Evolutionary conservation across 192 early-diverging fungal species (phyloP).

Genomic region (Backusella tuberculispora): DNA sequence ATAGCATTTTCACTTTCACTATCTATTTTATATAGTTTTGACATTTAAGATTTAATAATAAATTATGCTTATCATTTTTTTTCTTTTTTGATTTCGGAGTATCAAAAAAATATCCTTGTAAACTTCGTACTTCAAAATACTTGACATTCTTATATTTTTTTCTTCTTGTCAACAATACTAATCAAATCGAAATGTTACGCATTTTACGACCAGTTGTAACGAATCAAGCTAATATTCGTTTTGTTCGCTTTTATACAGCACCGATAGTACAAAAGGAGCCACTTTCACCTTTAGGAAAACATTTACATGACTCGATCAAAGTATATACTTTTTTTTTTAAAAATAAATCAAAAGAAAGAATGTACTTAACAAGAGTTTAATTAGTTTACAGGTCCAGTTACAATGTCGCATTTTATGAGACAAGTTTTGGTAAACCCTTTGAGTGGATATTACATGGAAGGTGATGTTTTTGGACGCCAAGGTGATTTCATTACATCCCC

Average conservation of each 20-base stretch:
- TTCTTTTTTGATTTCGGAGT: neutral
- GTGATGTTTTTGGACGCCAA: conserved; percentile 85
- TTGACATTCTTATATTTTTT: neutral
- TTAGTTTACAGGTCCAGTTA: conserved; percentile 70
- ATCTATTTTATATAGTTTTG: too few relatives aligned
- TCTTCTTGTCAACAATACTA: neutral
- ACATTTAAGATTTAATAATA: too few relatives aligned
- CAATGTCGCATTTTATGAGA: conserved; percentile 88
- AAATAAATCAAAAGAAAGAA: neutral
- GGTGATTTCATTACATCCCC: conserved; percentile 98
- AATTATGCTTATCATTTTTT: neutral
- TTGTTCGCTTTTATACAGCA: conserved; percentile 10
- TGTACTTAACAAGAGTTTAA: neutral
- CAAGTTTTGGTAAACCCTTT: conserved; percentile 84
- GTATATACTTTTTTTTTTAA: neutral
- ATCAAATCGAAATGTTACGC: conserved; percentile 3
- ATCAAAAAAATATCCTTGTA: conserved; percentile 4
- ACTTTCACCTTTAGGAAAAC: conserved; percentile 12
- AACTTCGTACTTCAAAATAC: neutral
- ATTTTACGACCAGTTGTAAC: neutral
- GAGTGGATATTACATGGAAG: conserved; percentile 93
- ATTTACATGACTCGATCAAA: conserved; percentile 23
- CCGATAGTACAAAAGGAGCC: conserved; percentile 11
- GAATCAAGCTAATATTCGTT: neutral
- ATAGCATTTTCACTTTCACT: too few relatives aligned